Conservation (phyloP, 192 early-diverging fungal species). For the Podila minutissima region DNA sequence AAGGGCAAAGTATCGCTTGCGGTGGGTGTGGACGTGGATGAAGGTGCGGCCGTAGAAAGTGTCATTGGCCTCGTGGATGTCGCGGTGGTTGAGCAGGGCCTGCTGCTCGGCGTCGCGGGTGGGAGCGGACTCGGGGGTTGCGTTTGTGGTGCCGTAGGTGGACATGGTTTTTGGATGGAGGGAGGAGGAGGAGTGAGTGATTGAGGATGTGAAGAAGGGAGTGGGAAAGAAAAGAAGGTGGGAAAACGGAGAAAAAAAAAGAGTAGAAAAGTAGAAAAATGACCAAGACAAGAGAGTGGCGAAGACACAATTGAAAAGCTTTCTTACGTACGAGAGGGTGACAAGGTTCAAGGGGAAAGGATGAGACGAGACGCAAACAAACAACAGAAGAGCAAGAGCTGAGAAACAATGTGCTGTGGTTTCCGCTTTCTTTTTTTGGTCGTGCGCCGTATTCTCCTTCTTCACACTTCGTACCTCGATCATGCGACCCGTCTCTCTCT, state of each 20-base stretch:
- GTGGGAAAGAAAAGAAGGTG: neutral
- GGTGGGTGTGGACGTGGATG: slow-evolving; percentile 33
- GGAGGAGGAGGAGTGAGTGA: neutral
- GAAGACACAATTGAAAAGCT: neutral
- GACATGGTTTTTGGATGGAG: neutral
- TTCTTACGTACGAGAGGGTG: neutral
- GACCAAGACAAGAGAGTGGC: neutral
- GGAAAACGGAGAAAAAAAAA: neutral
- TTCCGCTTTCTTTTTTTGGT: too few species aligned
- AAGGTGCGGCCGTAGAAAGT: slow-evolving; percentile 44
- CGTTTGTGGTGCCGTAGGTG: slow-evolving; percentile 19
- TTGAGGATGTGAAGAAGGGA: neutral
- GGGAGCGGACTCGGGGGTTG: neutral
- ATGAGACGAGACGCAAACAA: neutral
- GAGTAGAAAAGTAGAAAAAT: neutral
- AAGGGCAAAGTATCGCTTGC: slow-evolving; percentile 43
- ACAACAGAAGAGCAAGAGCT: neutral
- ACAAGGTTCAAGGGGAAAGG: neutral
- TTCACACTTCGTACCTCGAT: too few species aligned
- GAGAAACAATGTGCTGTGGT: too few species aligned
- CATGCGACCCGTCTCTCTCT: too few species aligned
- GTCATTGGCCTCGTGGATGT: slow-evolving; percentile 24
- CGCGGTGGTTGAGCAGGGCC: slow-evolving; percentile 4
- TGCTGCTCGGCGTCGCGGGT: slow-evolving; percentile 22
- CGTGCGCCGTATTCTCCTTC: too few species aligned